These are phyloP conservation scores for Sordariomycetes sp. DNA, from an alignment of 2,329 filamentous ascomycete genomes.

Conservation along the genomic window DNA sequence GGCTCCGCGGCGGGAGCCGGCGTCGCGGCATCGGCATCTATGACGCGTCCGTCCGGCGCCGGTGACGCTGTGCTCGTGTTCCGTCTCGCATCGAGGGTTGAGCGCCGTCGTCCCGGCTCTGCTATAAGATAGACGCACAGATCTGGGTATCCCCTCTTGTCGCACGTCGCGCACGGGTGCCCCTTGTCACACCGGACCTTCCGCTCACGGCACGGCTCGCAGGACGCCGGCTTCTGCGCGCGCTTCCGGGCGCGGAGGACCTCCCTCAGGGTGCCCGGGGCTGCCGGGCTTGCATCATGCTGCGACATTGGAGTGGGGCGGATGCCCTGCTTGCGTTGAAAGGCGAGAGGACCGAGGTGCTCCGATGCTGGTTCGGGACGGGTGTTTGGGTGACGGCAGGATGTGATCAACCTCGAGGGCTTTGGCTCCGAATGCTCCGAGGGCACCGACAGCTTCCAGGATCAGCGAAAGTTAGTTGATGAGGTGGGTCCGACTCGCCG, in stretches of 20 bases:
- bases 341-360: neutral
- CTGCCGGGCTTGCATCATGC: neutral
- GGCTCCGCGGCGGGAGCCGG: neutral
- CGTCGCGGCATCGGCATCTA: too few relatives aligned
- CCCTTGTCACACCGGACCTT: neutral
- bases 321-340: neutral
- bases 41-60: neutral
- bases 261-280: neutral
- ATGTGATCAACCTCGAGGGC: neutral
- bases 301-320: neutral
- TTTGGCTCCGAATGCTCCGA: neutral
- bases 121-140: neutral
- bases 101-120: neutral
- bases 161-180: neutral
- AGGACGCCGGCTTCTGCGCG: neutral
- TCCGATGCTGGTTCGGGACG: neutral
- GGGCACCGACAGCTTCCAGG: neutral
- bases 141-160: neutral
- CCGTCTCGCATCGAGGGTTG: neutral
- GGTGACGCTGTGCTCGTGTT: neutral
- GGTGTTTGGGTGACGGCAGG: neutral
- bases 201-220: neutral
- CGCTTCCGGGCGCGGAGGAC: neutral
- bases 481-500: conserved; percentile 10
- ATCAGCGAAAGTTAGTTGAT: neutral